Percentiles rank a stretch among this genome's conserved stretches.
These are phyloP conservation scores for Rhodosporidiobolus sp. DNA, from an alignment of 768 basidiomycete genomes.

Conservation along the genomic window DNA sequence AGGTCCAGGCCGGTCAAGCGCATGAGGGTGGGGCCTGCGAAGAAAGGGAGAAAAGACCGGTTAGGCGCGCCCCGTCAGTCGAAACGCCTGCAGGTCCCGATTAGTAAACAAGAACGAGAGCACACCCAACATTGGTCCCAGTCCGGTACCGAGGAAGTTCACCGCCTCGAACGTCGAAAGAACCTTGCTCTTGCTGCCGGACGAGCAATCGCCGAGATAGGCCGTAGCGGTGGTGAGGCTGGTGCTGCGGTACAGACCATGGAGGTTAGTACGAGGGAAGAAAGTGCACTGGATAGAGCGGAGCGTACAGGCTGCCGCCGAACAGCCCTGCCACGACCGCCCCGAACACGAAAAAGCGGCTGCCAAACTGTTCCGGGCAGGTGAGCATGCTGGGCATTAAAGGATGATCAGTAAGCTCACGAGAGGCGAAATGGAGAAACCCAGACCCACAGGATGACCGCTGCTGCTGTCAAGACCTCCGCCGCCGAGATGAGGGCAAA, in stretches of 20 bases:
- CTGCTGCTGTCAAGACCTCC: neutral
- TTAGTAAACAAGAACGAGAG: no score
- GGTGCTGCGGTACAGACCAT: neutral
- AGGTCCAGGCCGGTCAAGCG: neutral
- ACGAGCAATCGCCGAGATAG: constrained; percentile 26
- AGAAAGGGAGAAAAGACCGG: neutral
- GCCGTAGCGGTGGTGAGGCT: constrained; percentile 4
- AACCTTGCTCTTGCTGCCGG: constrained; percentile 16
- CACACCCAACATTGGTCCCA: constrained; percentile 23
- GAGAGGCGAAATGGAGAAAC: neutral
- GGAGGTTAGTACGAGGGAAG: fast-evolving
- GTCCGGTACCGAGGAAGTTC: neutral
- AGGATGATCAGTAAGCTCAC: neutral
- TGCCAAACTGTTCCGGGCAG: constrained; percentile 8
- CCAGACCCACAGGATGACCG: constrained; percentile 5
- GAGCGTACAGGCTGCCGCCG: neutral
- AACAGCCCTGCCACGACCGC: neutral
- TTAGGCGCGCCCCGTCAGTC: neutral
- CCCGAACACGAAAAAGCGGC: neutral
- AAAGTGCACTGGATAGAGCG: neutral
- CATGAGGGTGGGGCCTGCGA: constrained; percentile 12
- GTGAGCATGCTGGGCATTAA: neutral
- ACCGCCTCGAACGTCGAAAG: constrained; percentile 4
- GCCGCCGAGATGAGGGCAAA: neutral
- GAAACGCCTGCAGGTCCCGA: no score